Evolutionary conservation across 495 filamentous ascomycete genomes (phyloP).

Genomic region (Aspergillus heteromorphus): DNA sequence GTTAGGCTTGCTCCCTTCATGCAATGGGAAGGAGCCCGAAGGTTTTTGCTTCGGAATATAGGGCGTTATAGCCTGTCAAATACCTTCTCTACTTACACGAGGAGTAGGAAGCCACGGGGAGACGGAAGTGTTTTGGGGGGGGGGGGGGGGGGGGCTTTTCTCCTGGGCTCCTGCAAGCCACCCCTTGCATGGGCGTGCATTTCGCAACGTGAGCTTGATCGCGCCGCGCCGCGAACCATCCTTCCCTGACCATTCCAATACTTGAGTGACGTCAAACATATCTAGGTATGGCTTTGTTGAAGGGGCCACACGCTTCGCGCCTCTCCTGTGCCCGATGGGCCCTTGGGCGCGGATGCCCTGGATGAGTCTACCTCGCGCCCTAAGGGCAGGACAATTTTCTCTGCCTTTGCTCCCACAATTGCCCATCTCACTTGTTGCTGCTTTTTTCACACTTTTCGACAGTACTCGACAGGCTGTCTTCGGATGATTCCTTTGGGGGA

Average conservation of each 20-base stretch:
- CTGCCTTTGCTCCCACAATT: slow-evolving; percentile 10
- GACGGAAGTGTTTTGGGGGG: too few relatives aligned
- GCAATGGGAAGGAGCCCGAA: neutral
- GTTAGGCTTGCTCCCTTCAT: slow-evolving; percentile 12
- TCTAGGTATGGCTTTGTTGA: slow-evolving; percentile 41
- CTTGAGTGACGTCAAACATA: slow-evolving; percentile 42
- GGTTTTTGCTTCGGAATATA: neutral
- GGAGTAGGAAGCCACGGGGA: slow-evolving; percentile 12
- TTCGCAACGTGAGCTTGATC: slow-evolving; percentile 31
- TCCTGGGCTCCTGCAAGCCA: slow-evolving; percentile 26
- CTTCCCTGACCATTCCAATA: slow-evolving; percentile 31
- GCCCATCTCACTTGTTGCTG: slow-evolving; percentile 3
- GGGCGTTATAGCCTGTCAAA: slow-evolving; percentile 1
- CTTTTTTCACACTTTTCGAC: slow-evolving; percentile 7
- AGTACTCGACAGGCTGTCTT: neutral
- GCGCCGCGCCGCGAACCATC: slow-evolving; percentile 8
- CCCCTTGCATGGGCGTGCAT: slow-evolving; percentile 34
- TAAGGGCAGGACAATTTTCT: slow-evolving; percentile 21
- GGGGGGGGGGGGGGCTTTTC: slow-evolving; percentile 19
- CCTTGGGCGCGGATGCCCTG: slow-evolving; percentile 28
- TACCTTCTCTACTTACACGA: slow-evolving; percentile 16
- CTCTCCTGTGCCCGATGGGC: slow-evolving; percentile 26
- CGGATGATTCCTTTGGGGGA: slow-evolving; percentile 2
- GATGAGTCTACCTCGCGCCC: slow-evolving; percentile 17
- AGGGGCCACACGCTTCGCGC: slow-evolving; percentile 33